A percentile compares a stretch with the other conserved stretches of the same genome.
phyloP scores from a whole-genome alignment of 805 yeast species.

The Sugiyamaella floridensis region DNA sequence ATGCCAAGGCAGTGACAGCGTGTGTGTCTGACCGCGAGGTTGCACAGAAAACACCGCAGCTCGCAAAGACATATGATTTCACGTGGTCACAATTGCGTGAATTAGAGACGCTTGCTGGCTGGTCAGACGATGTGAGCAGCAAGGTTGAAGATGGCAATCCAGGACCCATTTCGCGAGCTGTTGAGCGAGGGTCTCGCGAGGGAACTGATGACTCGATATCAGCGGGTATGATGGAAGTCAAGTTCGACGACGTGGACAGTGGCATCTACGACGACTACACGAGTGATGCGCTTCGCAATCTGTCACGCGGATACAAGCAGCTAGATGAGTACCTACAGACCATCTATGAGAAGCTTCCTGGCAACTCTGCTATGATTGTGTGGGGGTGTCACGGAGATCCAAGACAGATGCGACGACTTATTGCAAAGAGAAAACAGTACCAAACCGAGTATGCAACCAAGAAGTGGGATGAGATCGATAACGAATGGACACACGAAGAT shows the following conservation, averaged over 20 bases:
- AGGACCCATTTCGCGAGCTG: constrained; percentile 1
- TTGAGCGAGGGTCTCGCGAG: not conserved
- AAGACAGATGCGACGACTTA: constrained; percentile 38
- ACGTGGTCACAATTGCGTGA: constrained; percentile 53
- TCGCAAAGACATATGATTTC: constrained; percentile 40
- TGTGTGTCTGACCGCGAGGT: constrained; percentile 57
- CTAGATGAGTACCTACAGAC: constrained; percentile 41
- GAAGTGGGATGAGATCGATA: constrained; percentile 39
- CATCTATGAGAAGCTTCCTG: constrained; percentile 50
- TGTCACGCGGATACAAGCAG: constrained; percentile 24
- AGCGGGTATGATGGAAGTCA: not conserved
- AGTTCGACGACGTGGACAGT: not conserved
- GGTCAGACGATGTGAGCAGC: constrained; percentile 16
- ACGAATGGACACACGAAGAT: constrained; percentile 48
- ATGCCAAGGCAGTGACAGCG: constrained; percentile 34
- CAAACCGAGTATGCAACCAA: constrained; percentile 38
- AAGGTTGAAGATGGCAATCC: constrained; percentile 3
- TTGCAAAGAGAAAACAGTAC: constrained; percentile 37
- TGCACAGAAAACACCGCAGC: constrained; percentile 35
- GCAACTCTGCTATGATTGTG: constrained; percentile 52
- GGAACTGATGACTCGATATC: not conserved
- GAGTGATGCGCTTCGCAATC: constrained; percentile 8
- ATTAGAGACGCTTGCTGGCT: constrained; percentile 41
- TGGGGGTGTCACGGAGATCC: constrained; percentile 61
- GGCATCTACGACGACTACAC: not conserved